Percentiles rank a stretch among this genome's conserved stretches.
Evolutionary conservation across 164 flowering plant genomes (phyloP).

Genomic region (Tetracentron sinense): DNA sequence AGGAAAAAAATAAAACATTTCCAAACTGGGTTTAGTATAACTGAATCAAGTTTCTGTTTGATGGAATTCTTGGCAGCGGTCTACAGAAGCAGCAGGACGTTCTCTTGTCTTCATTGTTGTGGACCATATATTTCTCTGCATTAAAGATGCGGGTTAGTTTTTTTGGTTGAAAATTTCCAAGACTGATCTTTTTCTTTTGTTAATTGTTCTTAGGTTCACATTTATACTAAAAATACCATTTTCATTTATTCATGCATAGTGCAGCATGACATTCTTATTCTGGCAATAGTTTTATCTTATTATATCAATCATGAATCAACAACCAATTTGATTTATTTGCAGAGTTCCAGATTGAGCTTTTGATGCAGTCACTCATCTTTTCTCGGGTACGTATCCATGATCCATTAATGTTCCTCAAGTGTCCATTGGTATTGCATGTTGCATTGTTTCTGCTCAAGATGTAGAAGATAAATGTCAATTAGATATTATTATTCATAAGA

Average conservation of each 20-base stretch:
- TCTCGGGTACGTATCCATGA: slow-evolving; percentile 65
- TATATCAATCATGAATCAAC: no score
- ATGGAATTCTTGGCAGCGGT: slow-evolving; percentile 42
- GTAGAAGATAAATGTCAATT: neutral
- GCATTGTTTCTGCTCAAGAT: no score
- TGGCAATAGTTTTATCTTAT: no score
- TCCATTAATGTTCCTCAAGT: neutral
- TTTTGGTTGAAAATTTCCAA: neutral
- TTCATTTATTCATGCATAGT: neutral
- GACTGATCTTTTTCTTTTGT: neutral
- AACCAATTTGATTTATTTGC: slow-evolving; percentile 24
- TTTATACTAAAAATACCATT: neutral
- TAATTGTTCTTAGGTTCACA: neutral
- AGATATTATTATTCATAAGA: no score
- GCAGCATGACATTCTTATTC: neutral
- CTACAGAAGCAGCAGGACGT: slow-evolving; percentile 88
- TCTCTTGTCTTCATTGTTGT: slow-evolving; percentile 79
- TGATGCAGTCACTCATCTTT: slow-evolving; percentile 91
- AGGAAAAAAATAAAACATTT: neutral
- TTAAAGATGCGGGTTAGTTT: slow-evolving; percentile 84
- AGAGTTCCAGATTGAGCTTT: slow-evolving; percentile 94
- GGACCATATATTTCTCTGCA: slow-evolving; percentile 91
- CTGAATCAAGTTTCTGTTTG: slow-evolving; percentile 7
- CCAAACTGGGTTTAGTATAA: neutral
- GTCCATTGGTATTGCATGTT: neutral